phyloP scores from a whole-genome alignment of 352 stramenopile genomes.

The Globisporangium spiculum region DNA sequence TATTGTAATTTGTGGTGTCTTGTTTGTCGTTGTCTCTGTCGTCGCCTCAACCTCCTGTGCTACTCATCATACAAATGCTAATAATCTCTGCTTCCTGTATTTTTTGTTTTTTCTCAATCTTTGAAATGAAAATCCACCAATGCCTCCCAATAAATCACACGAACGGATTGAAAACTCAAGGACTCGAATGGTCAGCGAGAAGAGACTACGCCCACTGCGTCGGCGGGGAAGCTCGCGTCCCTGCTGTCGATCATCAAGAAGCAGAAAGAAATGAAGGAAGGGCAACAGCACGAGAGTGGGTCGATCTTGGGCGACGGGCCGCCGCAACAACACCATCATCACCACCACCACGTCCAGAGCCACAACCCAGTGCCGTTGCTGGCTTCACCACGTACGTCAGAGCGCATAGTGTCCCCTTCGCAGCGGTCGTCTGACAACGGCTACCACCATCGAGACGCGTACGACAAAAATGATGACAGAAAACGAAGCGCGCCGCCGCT shows the following conservation, averaged over 20 bases:
- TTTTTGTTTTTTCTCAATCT: constrained; percentile 5
- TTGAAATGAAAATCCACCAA: not conserved
- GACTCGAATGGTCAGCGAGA: constrained; percentile 15
- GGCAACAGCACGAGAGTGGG: constrained; percentile 12
- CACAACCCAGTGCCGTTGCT: constrained; percentile 5
- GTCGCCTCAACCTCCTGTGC: not conserved
- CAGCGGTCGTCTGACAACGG: not conserved
- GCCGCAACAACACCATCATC: not conserved
- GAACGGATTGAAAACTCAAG: constrained; percentile 12
- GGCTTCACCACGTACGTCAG: not conserved
- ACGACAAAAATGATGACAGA: constrained; percentile 9
- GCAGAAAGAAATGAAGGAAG: constrained; percentile 56
- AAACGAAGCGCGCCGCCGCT: constrained; percentile 8
- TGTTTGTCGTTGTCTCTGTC: not conserved
- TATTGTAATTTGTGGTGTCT: not conserved
- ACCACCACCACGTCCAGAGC: not conserved
- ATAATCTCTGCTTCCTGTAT: not conserved
- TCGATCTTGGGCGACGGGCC: constrained; percentile 11
- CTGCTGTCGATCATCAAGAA: constrained; percentile 85
- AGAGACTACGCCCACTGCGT: constrained; percentile 39
- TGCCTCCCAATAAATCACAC: not conserved
- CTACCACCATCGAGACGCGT: constrained; percentile 2
- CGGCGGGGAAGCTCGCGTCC: constrained; percentile 61
- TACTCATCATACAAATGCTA: not conserved
- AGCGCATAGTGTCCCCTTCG: constrained; percentile 7